phyloP scores from a whole-genome alignment of 2,329 filamentous ascomycete genomes.

The Acarospora socialis region DNA sequence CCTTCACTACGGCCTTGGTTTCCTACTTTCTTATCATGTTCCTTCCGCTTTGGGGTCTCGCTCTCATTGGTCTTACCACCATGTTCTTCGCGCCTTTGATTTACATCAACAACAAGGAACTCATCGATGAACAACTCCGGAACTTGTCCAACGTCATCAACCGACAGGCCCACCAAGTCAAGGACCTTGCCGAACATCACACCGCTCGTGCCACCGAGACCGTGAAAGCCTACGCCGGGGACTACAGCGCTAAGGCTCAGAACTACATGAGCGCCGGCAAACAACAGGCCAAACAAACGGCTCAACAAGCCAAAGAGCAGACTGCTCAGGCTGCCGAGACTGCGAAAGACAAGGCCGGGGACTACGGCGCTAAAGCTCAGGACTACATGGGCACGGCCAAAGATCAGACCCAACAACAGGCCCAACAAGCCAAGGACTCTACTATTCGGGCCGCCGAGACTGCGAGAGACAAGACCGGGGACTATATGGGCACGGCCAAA shows the following conservation, averaged over 20 bases:
- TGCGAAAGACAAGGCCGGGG: no score
- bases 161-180: conserved; percentile 45
- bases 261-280: conserved; percentile 33
- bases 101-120: conserved; percentile 51
- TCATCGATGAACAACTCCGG: conserved; percentile 46
- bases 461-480: no score
- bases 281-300: conserved; percentile 14
- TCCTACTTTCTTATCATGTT: conserved; percentile 53
- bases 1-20: conserved; percentile 43
- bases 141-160: conserved; percentile 39
- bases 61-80: conserved; percentile 40
- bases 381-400: conserved; percentile 9
- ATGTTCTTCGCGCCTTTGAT: conserved; percentile 46
- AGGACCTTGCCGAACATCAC: conserved; percentile 45
- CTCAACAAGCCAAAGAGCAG: conserved; percentile 19
- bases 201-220: conserved; percentile 43
- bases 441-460: no score
- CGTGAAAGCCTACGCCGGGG: conserved; percentile 44
- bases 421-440: no score
- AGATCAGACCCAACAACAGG: no score
- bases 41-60: conserved; percentile 50
- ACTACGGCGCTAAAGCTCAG: conserved; percentile 2
- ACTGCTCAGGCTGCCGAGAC: no score
- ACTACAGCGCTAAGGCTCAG: conserved; percentile 47
- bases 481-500: conserved; percentile 6